Conservation (phyloP, 768 basidiomycete species). For the Lactifluus subvellereus region DNA sequence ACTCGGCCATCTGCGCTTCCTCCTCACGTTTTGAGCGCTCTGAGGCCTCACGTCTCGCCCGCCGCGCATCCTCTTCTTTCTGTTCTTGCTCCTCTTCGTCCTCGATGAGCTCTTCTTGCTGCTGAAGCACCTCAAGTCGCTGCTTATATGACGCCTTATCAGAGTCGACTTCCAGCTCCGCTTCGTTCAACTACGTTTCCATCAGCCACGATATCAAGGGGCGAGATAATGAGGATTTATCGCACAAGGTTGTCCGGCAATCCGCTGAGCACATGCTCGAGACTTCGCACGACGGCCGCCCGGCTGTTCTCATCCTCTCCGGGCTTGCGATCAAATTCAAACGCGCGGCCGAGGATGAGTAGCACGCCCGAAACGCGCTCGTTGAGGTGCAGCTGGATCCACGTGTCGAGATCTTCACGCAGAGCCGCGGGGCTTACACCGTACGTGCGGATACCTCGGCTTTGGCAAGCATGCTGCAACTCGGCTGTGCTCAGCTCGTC, state of each 20-base stretch:
- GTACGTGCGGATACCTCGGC: constrained; percentile 85
- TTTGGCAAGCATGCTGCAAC: constrained; percentile 88
- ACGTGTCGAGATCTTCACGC: constrained; percentile 83
- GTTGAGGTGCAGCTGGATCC: constrained; percentile 89
- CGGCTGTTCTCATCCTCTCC: constrained; percentile 79
- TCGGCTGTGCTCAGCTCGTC: constrained; percentile 88
- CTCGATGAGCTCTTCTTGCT: constrained; percentile 98
- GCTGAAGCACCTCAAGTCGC: constrained; percentile 94
- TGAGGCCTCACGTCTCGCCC: constrained; percentile 73
- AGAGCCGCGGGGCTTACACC: constrained; percentile 84
- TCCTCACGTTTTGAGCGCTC: constrained; percentile 50
- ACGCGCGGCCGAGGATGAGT: constrained; percentile 89
- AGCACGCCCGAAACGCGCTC: constrained; percentile 91
- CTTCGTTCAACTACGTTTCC: constrained; percentile 79
- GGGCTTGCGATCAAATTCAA: constrained; percentile 79
- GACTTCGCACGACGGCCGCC: constrained; percentile 66
- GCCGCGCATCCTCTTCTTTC: constrained; percentile 88
- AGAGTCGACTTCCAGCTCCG: constrained; percentile 92
- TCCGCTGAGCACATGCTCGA: constrained; percentile 88
- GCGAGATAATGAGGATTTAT: background rate
- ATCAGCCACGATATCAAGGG: background rate
- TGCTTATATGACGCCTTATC: constrained; percentile 96
- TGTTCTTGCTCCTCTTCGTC: constrained; percentile 98
- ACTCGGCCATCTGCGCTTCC: constrained; percentile 74
- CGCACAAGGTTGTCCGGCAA: constrained; percentile 90